Evolutionary conservation across 768 basidiomycete genomes (phyloP), one percentile per base, ranked within the genome.

Genomic region (Dendrothele bispora): DNA sequence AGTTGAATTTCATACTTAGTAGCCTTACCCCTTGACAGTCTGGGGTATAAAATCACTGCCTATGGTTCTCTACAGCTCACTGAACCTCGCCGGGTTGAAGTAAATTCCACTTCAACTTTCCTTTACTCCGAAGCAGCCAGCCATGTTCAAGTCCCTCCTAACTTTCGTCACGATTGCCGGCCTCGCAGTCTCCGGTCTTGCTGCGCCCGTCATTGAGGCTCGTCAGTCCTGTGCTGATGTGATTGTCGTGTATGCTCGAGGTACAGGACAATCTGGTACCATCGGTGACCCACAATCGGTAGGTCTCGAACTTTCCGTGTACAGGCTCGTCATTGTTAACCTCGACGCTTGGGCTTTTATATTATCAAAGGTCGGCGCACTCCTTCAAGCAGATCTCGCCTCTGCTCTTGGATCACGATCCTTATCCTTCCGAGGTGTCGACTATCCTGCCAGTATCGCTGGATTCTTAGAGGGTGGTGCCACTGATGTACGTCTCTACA

Each of bases 391-490:
- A 4, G 55, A 48, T n/a, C 50, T 58, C 8, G 30, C 49, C 34
- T 26, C 49, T 18, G 55, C 54, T 12, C 40, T 58, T 20, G 45
- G 38, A n/a, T 34, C 34, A n/a, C 50, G 51, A 41, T 46, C 52
- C 1, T 29, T 58, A 27, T 53, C 57, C 1, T 58, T 58, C 42
- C 38, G 39, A 20, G 57, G 57, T 14, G 57, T 58, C 18, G 52
- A 55, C 35, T 58, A 55, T 35, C 52, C 57, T 4, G 57, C 57
- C 17, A 35, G 11, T 30, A 45, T 58, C 27, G 46, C 54, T 7
- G 52, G 52, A 32, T 55, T 55, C 39, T 53, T 58, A 47, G 52
- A 43, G 39, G 55, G 57, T 14, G 54, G 57, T 3, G 56, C 56
- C 11, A 11, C 43, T 10, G 53, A 57, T 34, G 56, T 57, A 34